These are phyloP conservation scores for Lecanicillium sp. DNA, from an alignment of 2,329 filamentous ascomycete species.

Conservation along the genomic window DNA sequence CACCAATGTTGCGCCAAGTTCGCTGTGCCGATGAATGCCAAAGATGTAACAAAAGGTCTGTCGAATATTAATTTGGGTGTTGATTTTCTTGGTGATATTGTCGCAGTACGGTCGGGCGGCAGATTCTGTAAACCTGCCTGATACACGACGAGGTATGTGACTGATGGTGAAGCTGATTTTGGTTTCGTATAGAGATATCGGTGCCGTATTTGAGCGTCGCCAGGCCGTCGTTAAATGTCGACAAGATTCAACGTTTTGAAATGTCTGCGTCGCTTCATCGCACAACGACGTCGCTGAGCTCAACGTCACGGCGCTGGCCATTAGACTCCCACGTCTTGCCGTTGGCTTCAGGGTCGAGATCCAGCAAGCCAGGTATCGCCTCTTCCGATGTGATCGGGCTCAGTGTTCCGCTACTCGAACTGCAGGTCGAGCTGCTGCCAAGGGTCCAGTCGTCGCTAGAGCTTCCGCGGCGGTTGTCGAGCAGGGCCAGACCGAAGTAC, in stretches of 20 bases:
- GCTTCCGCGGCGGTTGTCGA: constrained; percentile 33
- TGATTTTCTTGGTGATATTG: constrained; percentile 14
- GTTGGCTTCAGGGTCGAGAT: constrained; percentile 27
- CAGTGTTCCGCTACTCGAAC: constrained; percentile 40
- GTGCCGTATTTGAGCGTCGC: background rate
- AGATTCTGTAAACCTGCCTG: background rate
- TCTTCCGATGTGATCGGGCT: constrained; percentile 42
- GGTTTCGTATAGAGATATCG: no score
- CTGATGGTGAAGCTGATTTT: no score
- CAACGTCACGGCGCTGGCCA: constrained; percentile 30
- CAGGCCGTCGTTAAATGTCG: background rate
- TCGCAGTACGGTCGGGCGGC: constrained; percentile 9
- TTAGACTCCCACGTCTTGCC: constrained; percentile 30
- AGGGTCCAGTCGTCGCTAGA: constrained; percentile 87
- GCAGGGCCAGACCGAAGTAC: constrained; percentile 38
- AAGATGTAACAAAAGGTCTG: constrained; percentile 25
- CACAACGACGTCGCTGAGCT: constrained; percentile 38
- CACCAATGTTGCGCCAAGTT: constrained; percentile 26
- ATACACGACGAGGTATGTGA: background rate
- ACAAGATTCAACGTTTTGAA: no score
- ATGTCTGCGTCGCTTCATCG: constrained; percentile 3
- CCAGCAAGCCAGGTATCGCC: constrained; percentile 24
- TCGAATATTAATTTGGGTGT: constrained; percentile 23
- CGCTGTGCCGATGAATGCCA: constrained; percentile 34
- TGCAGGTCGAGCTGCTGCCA: constrained; percentile 66